phyloP scores from a whole-genome alignment of 768 basidiomycete genomes.

The Naganishia friedmannii region DNA sequence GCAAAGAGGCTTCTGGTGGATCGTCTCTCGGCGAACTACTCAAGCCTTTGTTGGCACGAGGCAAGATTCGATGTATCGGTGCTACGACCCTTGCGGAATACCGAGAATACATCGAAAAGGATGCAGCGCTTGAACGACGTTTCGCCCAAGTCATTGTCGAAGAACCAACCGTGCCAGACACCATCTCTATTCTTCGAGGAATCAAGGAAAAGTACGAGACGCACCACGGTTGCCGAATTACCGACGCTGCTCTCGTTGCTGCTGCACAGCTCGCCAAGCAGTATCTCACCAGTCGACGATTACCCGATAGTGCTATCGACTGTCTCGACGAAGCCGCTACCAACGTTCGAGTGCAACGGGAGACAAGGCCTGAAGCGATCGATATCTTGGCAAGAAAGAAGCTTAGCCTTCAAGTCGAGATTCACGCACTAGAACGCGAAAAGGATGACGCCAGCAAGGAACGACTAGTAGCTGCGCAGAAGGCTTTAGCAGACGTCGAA shows the following conservation, averaged over 20 bases:
- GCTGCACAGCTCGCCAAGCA: slow-evolving; percentile 90
- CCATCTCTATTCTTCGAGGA: slow-evolving; percentile 89
- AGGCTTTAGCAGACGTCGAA: slow-evolving; percentile 76
- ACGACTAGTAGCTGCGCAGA: slow-evolving; percentile 68
- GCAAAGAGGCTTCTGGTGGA: slow-evolving; percentile 23
- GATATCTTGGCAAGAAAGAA: slow-evolving; percentile 84
- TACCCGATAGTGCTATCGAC: slow-evolving; percentile 70
- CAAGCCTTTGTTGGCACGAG: slow-evolving; percentile 75
- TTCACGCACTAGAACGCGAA: slow-evolving; percentile 89
- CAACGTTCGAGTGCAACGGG: slow-evolving; percentile 77
- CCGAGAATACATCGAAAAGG: slow-evolving; percentile 75
- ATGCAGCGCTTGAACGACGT: slow-evolving; percentile 82
- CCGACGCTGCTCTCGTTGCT: slow-evolving; percentile 79
- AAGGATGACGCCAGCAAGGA: slow-evolving; percentile 86
- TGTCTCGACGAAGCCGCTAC: slow-evolving; percentile 88
- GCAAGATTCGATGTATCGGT: slow-evolving; percentile 67
- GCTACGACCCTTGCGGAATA: slow-evolving; percentile 84
- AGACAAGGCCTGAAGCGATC: slow-evolving; percentile 89
- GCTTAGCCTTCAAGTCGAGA: slow-evolving; percentile 88
- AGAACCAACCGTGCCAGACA: slow-evolving; percentile 82
- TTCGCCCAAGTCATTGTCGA: slow-evolving; percentile 92
- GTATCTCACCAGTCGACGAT: slow-evolving; percentile 61
- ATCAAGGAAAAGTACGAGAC: slow-evolving; percentile 93
- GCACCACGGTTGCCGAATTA: slow-evolving; percentile 70
- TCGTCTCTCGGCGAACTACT: slow-evolving; percentile 64